Conservation (phyloP, 768 basidiomycete genomes). For the Calocera cornea region DNA sequence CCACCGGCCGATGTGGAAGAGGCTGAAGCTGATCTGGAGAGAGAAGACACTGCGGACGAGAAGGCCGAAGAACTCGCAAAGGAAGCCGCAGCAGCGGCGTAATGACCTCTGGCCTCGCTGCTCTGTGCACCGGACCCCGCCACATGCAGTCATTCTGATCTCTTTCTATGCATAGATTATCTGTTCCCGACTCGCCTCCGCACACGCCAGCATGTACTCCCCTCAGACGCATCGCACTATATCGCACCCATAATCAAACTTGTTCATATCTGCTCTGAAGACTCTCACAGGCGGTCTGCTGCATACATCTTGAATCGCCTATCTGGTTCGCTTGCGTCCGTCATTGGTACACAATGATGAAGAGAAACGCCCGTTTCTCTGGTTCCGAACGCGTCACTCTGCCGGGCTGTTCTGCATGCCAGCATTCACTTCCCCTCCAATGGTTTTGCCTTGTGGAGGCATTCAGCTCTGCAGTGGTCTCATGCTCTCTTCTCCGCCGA, state of each 20-base stretch:
- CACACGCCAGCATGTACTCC: too few relatives aligned
- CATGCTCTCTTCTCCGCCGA: background rate
- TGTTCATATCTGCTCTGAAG: background rate
- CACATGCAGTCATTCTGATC: too few relatives aligned
- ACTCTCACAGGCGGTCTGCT: background rate
- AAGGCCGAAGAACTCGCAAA: background rate
- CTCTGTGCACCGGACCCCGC: background rate
- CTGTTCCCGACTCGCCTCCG: too few relatives aligned
- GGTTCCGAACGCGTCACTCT: too few relatives aligned
- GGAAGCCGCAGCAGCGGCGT: background rate
- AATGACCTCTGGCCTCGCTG: background rate
- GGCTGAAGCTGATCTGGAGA: slow-evolving; percentile 1
- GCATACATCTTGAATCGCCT: background rate
- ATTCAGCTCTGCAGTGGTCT: background rate
- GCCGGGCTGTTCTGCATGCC: background rate
- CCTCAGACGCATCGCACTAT: too few relatives aligned
- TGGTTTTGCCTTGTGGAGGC: background rate
- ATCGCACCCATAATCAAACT: background rate
- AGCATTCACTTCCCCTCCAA: background rate
- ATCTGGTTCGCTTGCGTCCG: too few relatives aligned
- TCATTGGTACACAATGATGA: too few relatives aligned
- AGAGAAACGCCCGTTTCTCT: too few relatives aligned
- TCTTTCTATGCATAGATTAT: too few relatives aligned
- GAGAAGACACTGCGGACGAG: background rate
- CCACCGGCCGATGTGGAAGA: background rate